phyloP scores from a whole-genome alignment of 345 rosid genomes.

The Hibiscus trionum region DNA sequence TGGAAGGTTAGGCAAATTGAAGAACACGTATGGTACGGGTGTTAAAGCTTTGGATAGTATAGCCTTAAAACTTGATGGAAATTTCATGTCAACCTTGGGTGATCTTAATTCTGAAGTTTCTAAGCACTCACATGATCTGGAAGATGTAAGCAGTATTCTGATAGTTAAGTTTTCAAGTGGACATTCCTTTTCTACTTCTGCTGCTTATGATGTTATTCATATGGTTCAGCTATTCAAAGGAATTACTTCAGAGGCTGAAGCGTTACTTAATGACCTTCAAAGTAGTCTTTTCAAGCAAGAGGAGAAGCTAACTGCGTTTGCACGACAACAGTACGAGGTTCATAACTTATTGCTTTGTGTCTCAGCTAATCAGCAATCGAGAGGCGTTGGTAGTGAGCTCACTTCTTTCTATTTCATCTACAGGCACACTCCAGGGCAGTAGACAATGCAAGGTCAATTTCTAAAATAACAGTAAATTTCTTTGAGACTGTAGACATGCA shows the following conservation, averaged over 20 bases:
- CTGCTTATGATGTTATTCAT: slow-evolving; percentile 14
- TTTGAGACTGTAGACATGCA: slow-evolving; percentile 66
- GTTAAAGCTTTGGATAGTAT: slow-evolving; percentile 69
- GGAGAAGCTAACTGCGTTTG: slow-evolving; percentile 64
- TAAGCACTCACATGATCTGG: slow-evolving; percentile 72
- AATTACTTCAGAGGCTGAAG: slow-evolving; percentile 86
- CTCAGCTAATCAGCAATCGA: neutral
- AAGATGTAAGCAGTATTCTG: slow-evolving; percentile 45
- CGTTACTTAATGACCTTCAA: slow-evolving; percentile 71
- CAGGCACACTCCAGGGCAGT: slow-evolving; percentile 90
- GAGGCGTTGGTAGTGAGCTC: neutral
- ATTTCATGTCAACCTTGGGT: slow-evolving; percentile 66
- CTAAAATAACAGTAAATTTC: slow-evolving; percentile 69
- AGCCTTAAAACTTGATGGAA: slow-evolving; percentile 74
- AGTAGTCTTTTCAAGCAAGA: slow-evolving; percentile 69
- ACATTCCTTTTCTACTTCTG: slow-evolving; percentile 6
- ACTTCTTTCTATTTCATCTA: slow-evolving; percentile 12
- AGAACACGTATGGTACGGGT: slow-evolving; percentile 62
- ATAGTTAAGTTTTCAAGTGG: neutral
- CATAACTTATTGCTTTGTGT: slow-evolving; percentile 3
- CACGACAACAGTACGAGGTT: slow-evolving; percentile 83
- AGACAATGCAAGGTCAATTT: slow-evolving; percentile 73
- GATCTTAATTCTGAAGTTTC: slow-evolving; percentile 77
- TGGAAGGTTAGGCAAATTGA: slow-evolving; percentile 60
- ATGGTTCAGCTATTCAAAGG: slow-evolving; percentile 70